Conservation (phyloP, 2,329 filamentous ascomycete species). For the Fusarium penzigii region DNA sequence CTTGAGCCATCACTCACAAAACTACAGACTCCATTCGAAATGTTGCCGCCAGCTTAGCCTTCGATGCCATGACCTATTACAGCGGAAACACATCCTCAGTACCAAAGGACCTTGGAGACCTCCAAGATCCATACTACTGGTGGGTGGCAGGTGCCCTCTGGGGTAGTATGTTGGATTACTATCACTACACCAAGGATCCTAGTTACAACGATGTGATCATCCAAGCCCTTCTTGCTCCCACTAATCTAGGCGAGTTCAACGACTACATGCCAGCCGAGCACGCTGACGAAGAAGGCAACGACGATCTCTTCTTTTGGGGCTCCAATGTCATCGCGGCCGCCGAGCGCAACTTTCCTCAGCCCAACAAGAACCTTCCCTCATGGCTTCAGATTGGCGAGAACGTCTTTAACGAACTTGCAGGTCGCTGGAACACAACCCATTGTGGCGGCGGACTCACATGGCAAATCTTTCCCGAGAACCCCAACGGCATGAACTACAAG, state of each 20-base stretch:
- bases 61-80: conserved; percentile 65
- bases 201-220: conserved; percentile 62
- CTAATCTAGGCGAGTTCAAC: conserved; percentile 55
- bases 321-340: conserved; percentile 68
- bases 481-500: conserved; percentile 78
- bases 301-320: conserved; percentile 75
- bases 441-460: conserved; percentile 76
- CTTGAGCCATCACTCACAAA: conserved; percentile 6
- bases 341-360: conserved; percentile 67
- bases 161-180: conserved; percentile 71
- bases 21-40: conserved; percentile 59
- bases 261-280: conserved; percentile 63
- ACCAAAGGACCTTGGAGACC: conserved; percentile 56
- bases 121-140: conserved; percentile 69
- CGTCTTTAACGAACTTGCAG: conserved; percentile 70
- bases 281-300: conserved; percentile 66
- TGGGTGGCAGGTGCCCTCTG: conserved; percentile 67
- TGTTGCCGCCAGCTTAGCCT: conserved; percentile 61
- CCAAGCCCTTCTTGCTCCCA: conserved; percentile 57
- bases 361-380: conserved; percentile 54
- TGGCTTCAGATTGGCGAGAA: conserved; percentile 70
- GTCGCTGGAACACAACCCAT: conserved; percentile 66
- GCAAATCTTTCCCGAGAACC: conserved; percentile 79
- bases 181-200: conserved; percentile 63
- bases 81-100: conserved; percentile 60